Evolutionary conservation across 345 rosid genomes (phyloP), one percentile per base, ranked within the genome.

Genomic region (Arabis hirsuta): DNA sequence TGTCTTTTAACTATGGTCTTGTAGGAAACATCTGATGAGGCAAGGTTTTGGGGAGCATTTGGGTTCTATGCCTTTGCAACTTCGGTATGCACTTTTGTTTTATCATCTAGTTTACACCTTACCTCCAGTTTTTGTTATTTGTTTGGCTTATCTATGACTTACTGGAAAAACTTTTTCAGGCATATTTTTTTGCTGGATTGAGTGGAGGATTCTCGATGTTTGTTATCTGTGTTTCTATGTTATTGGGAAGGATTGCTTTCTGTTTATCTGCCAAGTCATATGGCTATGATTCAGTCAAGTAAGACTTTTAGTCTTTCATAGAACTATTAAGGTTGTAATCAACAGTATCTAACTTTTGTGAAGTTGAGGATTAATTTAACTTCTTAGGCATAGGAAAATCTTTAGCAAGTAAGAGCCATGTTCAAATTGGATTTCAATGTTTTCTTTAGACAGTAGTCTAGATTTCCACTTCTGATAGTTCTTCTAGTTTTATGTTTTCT

Each of bases 1-100:
- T 73, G 32, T 79, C 66, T 68, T 56, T 9, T 46, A 60, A 43
- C 54, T 2, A 53, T 61, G 62, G 66, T 80, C 50, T 81, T 81
- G 71, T 83, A 95, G 99, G 96, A 55, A 43, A 62, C 81, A 61
- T 85, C 84, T 45, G 81, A 86, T 79, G 91, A 91, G 81, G 95
- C 92, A 62, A 81, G 97, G 81, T 95, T 91, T 84, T 95, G 99
- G 98, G 99, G 99, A 82, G 94, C 99, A 65, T 87, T 88, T 81
- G 98, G 96, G 19, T 83, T 87, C 69, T 90, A 88, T 78, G 87
- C 96, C 68, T 62, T 68, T 60, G 26, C 85, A 14, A 90, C 96
- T 66, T 77, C 82, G 90, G 98, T 95, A 90, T 61, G 87, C 57
- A 31, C 36, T 57, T 50, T 46, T 39, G 9, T 67, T 72, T 29